Conservation (phyloP, 129 eudicot genomes). For the carrot (Daucus carota) region DNA sequence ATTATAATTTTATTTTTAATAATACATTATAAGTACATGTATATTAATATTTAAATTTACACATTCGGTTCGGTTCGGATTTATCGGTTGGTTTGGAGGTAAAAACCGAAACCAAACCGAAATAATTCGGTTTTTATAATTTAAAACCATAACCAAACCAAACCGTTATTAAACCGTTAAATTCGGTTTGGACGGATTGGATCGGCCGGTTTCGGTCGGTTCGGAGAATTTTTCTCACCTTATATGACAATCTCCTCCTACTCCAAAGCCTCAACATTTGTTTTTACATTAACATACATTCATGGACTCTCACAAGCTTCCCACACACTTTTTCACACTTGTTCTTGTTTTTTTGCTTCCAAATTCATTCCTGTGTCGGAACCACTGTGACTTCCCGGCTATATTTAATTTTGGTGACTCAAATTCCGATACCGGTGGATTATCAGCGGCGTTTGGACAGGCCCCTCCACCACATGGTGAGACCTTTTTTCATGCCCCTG, state of each 20-base stretch:
- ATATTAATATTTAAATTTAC: too few species aligned
- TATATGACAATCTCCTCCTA: background rate
- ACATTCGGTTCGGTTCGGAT: too few species aligned
- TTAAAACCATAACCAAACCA: too few species aligned
- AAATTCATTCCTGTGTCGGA: background rate
- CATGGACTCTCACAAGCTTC: conserved; percentile 1
- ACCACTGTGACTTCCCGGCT: conserved; percentile 57
- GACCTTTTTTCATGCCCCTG: conserved; percentile 62
- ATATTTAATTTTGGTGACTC: conserved; percentile 93
- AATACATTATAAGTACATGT: too few species aligned
- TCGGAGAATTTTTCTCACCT: too few species aligned
- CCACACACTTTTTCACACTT: background rate
- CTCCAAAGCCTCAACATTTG: background rate
- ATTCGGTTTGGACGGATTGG: too few species aligned
- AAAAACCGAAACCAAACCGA: too few species aligned
- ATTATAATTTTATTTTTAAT: too few species aligned
- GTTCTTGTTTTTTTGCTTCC: background rate
- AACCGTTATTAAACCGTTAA: too few species aligned
- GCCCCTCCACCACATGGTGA: conserved; percentile 74
- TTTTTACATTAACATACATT: background rate
- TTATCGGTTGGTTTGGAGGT: too few species aligned
- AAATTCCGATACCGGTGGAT: conserved; percentile 93
- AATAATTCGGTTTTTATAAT: too few species aligned
- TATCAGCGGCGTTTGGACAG: conserved; percentile 86
- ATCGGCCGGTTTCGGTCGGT: too few species aligned